Conservation (phyloP, 2,329 filamentous ascomycete species). For the Coleophoma crateriformis region DNA sequence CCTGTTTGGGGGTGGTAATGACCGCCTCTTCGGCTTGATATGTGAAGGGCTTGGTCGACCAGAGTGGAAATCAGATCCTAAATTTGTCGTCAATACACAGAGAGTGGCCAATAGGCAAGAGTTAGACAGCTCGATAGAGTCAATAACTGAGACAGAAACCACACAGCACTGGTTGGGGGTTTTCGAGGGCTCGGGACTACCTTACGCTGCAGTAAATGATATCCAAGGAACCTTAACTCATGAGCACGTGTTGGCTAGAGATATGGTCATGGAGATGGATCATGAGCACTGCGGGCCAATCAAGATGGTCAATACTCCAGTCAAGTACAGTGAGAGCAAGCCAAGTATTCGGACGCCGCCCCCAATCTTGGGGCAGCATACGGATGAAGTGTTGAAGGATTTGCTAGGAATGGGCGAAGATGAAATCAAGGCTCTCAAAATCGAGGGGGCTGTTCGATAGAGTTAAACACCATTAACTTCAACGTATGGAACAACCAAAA, state of each 20-base stretch:
- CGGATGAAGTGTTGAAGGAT: conserved; percentile 65
- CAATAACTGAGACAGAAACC: conserved; percentile 66
- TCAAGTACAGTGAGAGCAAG: conserved; percentile 84
- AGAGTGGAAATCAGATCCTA: conserved; percentile 54
- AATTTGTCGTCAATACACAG: conserved; percentile 55
- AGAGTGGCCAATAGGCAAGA: conserved; percentile 67
- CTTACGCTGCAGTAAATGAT: conserved; percentile 92
- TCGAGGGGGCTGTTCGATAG: conserved; percentile 60
- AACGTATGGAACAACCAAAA: background rate
- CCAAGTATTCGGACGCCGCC: conserved; percentile 74
- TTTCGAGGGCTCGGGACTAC: conserved; percentile 88
- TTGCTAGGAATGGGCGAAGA: conserved; percentile 54
- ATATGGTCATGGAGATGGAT: conserved; percentile 86
- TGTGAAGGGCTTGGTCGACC: conserved; percentile 53
- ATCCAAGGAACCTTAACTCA: conserved; percentile 80
- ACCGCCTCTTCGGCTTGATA: conserved; percentile 61
- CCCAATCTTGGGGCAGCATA: conserved; percentile 83
- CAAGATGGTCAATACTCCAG: conserved; percentile 86
- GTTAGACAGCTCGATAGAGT: conserved; percentile 75
- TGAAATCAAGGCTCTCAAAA: conserved; percentile 57
- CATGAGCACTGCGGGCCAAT: conserved; percentile 80
- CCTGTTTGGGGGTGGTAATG: conserved; percentile 68
- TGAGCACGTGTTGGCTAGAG: conserved; percentile 74
- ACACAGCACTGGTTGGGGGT: conserved; percentile 84
- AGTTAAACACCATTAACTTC: background rate